These are phyloP conservation scores for Penicillium egyptiacum DNA, from an alignment of 495 filamentous ascomycete genomes.

Conservation along the genomic window DNA sequence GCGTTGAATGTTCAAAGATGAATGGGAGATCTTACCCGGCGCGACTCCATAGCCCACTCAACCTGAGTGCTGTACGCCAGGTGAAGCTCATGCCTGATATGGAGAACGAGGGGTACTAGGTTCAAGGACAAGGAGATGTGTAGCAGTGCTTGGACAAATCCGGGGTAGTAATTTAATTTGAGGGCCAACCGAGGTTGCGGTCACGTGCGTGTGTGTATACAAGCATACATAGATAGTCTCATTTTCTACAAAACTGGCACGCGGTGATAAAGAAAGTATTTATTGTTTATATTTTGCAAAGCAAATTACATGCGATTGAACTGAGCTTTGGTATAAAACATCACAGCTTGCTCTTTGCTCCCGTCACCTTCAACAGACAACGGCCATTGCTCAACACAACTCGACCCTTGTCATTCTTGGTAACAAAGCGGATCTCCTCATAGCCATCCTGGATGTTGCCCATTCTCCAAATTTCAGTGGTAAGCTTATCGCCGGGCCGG, in stretches of 20 bases:
- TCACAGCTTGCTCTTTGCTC: conserved; percentile 64
- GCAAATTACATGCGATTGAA: not conserved
- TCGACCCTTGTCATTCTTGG: conserved; percentile 67
- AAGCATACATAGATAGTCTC: not conserved
- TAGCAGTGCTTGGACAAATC: not conserved
- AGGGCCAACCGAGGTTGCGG: conserved; percentile 2
- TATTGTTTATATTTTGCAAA: not conserved
- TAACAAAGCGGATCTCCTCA: conserved; percentile 80
- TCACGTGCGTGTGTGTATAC: too few species aligned
- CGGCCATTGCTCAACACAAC: conserved; percentile 81
- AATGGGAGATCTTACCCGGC: conserved; percentile 2
- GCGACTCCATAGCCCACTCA: not conserved
- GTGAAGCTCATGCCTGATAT: not conserved
- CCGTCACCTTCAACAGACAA: conserved; percentile 67
- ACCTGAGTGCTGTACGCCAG: not conserved
- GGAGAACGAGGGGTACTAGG: not conserved
- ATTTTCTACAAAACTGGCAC: not conserved
- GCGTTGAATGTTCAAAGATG: conserved; percentile 4
- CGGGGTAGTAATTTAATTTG: conserved; percentile 3
- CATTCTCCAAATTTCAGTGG: conserved; percentile 50
- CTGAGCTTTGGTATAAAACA: not conserved
- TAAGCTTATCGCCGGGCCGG: conserved; percentile 61
- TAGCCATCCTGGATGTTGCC: conserved; percentile 63
- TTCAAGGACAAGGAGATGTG: not conserved
- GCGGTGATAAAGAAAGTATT: not conserved